phyloP scores from a whole-genome alignment of 2,329 filamentous ascomycete genomes.

The Scytalidium sp. region DNA sequence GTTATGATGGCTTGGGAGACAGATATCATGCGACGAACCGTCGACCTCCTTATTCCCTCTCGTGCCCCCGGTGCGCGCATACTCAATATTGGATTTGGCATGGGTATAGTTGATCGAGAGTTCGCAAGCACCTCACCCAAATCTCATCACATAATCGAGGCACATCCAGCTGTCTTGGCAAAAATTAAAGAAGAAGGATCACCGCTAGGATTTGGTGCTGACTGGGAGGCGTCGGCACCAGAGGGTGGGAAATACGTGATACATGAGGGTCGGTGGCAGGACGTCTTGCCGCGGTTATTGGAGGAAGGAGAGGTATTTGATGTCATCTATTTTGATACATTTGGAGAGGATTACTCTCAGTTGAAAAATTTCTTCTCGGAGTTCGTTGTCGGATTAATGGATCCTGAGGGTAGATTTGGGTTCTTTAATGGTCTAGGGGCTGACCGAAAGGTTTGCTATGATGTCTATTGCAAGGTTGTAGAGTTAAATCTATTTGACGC shows the following conservation, averaged over 20 bases:
- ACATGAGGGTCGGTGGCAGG: constrained; percentile 77
- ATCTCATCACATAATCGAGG: constrained; percentile 81
- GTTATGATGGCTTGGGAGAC: constrained; percentile 96
- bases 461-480: constrained; percentile 89
- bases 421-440: constrained; percentile 92
- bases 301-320: constrained; percentile 71
- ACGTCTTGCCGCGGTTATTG: constrained; percentile 67
- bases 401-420: constrained; percentile 70
- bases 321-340: constrained; percentile 96
- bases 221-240: constrained; percentile 53
- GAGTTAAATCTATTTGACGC: constrained; percentile 90
- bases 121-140: constrained; percentile 67
- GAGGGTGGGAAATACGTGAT: constrained; percentile 69
- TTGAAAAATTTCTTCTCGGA: constrained; percentile 87
- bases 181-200: constrained; percentile 43
- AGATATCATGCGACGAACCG: constrained; percentile 78
- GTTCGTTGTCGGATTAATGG: constrained; percentile 75
- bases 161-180: constrained; percentile 72
- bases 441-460: constrained; percentile 89
- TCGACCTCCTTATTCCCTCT: constrained; percentile 61
- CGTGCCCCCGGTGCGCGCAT: constrained; percentile 57
- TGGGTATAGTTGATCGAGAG: constrained; percentile 82
- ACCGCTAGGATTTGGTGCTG: constrained; percentile 43
- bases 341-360: constrained; percentile 88
- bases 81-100: constrained; percentile 85